Evolutionary conservation across 257 asterid genomes (phyloP).

Genomic region (Perilla frutescens): DNA sequence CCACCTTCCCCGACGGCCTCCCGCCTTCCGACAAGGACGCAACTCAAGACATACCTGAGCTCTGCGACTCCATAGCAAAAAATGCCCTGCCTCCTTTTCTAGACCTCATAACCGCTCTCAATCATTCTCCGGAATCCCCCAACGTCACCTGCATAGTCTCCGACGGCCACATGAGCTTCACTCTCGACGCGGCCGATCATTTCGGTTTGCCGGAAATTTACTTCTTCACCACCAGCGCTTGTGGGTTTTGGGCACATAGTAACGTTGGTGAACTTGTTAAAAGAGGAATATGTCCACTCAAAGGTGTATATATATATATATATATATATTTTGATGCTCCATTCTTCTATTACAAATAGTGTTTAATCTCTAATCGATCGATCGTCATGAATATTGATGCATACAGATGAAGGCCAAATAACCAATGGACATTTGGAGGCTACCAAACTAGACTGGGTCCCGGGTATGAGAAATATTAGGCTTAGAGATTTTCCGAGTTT

Average conservation of each 20-base stretch:
- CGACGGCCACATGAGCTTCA: conserved; percentile 40
- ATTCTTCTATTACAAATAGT: too few relatives aligned
- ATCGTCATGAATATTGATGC: too few relatives aligned
- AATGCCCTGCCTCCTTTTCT: conserved; percentile 25
- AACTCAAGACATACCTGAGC: conserved; percentile 30
- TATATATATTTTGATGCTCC: too few relatives aligned
- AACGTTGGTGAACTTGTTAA: conserved; percentile 24
- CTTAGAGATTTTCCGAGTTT: conserved; percentile 38
- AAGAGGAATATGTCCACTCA: conserved; percentile 38
- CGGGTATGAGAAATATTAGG: conserved; percentile 37
- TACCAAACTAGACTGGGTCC: conserved; percentile 32
- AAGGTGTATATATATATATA: conserved; percentile 29
- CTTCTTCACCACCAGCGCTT: conserved; percentile 37
- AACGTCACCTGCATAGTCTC: conserved; percentile 32
- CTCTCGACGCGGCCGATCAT: conserved; percentile 38
- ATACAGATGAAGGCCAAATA: conserved; percentile 32
- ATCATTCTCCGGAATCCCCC: conserved; percentile 7
- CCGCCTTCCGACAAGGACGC: conserved; percentile 41
- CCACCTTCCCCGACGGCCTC: conserved; percentile 40
- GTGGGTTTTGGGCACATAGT: conserved; percentile 32
- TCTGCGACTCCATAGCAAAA: conserved; percentile 10
- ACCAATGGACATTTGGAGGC: conserved; percentile 34
- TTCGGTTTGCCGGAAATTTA: conserved; percentile 33
- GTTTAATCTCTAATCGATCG: too few relatives aligned
- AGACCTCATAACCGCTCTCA: conserved; percentile 23